Conservation (phyloP, 129 eudicot species). For the Artemisia tridentata region DNA sequence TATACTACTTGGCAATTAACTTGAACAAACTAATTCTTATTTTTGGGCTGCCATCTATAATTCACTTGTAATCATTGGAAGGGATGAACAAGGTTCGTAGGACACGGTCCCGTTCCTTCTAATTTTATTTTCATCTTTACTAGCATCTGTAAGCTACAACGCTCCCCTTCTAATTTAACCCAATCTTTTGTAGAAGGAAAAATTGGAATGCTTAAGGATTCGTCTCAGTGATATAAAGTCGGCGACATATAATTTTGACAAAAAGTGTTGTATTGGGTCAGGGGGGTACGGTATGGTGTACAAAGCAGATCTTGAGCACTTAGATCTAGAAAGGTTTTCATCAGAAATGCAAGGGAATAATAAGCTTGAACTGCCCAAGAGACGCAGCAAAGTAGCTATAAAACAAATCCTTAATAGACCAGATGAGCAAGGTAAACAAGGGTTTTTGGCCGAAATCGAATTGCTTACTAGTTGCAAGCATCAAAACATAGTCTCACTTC, state of each 20-base stretch:
- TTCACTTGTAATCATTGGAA: no score
- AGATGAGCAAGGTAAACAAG: not conserved
- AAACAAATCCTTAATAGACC: not conserved
- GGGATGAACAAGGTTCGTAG: no score
- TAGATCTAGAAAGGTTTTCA: no score
- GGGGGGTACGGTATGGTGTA: conserved; percentile 2
- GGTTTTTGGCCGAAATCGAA: conserved; percentile 1
- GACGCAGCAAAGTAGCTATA: conserved; percentile 7
- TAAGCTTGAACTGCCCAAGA: not conserved
- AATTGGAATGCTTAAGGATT: not conserved
- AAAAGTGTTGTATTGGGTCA: not conserved
- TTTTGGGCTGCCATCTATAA: no score
- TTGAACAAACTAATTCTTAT: no score
- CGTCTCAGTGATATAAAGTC: not conserved
- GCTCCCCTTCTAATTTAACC: no score
- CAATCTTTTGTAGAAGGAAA: not conserved
- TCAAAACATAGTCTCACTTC: not conserved
- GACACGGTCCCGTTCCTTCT: no score
- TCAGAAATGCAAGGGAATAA: not conserved
- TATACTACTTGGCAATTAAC: no score
- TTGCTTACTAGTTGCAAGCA: conserved; percentile 9
- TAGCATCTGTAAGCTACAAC: no score
- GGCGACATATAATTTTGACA: not conserved
- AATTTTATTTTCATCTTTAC: no score
- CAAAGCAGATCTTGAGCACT: conserved; percentile 6